These are phyloP conservation scores for Mallotus repandus DNA, from an alignment of 441 rosid species.

Conservation along the genomic window DNA sequence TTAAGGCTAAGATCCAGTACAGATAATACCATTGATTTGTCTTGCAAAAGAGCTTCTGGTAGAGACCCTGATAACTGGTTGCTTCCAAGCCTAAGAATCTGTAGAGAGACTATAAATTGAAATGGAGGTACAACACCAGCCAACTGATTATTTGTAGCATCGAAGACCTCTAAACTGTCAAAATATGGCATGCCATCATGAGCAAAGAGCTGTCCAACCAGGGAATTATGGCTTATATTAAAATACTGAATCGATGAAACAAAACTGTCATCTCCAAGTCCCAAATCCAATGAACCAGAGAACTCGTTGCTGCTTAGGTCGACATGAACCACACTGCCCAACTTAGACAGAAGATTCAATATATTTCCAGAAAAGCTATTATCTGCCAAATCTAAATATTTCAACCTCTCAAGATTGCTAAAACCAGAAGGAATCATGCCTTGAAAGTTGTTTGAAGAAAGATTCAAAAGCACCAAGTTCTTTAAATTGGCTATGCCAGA, in stretches of 20 bases:
- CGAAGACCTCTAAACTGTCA: constrained; percentile 82
- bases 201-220: constrained; percentile 67
- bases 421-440: constrained; percentile 57
- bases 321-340: constrained; percentile 47
- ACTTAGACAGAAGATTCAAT: constrained; percentile 51
- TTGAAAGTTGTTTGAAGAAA: constrained; percentile 53
- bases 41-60: constrained; percentile 67
- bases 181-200: constrained; percentile 78
- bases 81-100: constrained; percentile 61
- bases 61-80: constrained; percentile 62
- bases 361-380: constrained; percentile 73
- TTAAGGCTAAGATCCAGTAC: constrained; percentile 86
- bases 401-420: constrained; percentile 44
- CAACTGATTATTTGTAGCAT: constrained; percentile 71
- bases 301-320: constrained; percentile 72
- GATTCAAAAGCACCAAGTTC: constrained; percentile 49
- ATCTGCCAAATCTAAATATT: constrained; percentile 58
- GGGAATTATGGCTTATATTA: constrained; percentile 62
- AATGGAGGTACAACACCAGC: constrained; percentile 62
- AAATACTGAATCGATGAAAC: constrained; percentile 58
- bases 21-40: constrained; percentile 51
- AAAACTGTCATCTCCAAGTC: constrained; percentile 56
- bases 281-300: constrained; percentile 70
- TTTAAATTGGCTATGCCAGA: constrained; percentile 39
- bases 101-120: constrained; percentile 68